Evolutionary conservation across 2,329 filamentous ascomycete genomes (phyloP), one percentile per base, ranked within the genome.

Genomic region (Trichophyton mentagrophytes): DNA sequence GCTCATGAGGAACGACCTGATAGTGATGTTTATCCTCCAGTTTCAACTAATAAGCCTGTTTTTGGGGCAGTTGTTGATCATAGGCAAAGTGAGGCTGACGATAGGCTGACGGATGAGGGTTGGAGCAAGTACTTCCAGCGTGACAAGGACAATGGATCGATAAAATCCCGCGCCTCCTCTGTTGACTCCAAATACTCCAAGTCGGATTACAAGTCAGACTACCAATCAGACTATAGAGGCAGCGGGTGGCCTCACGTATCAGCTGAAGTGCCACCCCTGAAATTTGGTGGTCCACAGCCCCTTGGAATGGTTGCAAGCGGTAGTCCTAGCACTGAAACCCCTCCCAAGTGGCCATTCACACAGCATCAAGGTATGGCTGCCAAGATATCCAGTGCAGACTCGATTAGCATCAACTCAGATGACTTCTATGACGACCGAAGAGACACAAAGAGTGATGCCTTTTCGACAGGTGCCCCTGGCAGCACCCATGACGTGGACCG

Each of bases 111-210:
- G 1, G 73, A 78, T 55, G 77, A 77, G 65, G 77, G 76, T 49
- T 79, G 77, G 77, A 71, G 74, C 62, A 76, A 74, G 59, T 79
- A 79, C 66, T 79, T 79, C 66, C 69, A 76, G 57, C 69, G 73
- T 55, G 71, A 74, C 38, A 65, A 65, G 47, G 65, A 64, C 61
- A 63, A 68, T 27, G 27, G 27, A 36, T 67, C 66, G n/a, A 27
- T 64, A 22, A 69, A 61, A 55, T 71, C 60, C 61, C 69, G 63
- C 59, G 64, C 61, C 49, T 67, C 62, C 58, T 70, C 71, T 2
- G 42, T 58, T 17, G 61, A 67, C 6, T 66, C 69, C 2, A 69
- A 69, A 62, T 71, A 67, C 6, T 66, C 69, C 3, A 69, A 69
- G 62, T 71, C 73, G 8, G 73, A 73, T 60, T 72, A 73, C 60